Evolutionary conservation across 352 stramenopile genomes (phyloP).

Genomic region (Globisporangium nagaii): DNA sequence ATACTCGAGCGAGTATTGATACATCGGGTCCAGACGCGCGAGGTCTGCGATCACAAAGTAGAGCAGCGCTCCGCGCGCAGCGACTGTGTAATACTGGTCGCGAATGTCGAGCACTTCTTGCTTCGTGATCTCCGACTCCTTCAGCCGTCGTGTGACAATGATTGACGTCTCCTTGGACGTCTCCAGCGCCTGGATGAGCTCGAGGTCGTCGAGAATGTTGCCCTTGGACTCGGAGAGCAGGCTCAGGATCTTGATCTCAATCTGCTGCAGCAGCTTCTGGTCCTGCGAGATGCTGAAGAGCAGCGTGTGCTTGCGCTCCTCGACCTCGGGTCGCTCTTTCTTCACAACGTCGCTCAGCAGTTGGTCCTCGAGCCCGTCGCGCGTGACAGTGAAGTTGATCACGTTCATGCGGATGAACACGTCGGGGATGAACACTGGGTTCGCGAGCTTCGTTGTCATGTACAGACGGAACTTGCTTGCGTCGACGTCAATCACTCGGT

Average conservation of each 20-base stretch:
- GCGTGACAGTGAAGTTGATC: conserved; percentile 93
- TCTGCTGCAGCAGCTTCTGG: conserved; percentile 85
- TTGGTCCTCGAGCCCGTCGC: conserved; percentile 87
- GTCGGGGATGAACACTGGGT: conserved; percentile 88
- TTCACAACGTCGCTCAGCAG: conserved; percentile 86
- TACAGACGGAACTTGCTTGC: conserved; percentile 81
- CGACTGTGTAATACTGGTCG: conserved; percentile 51
- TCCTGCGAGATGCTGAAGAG: conserved; percentile 87
- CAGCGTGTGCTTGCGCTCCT: conserved; percentile 79
- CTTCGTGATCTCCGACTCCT: conserved; percentile 59
- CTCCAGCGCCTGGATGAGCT: conserved; percentile 62
- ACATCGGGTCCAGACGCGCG: conserved; percentile 60
- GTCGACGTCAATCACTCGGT: conserved; percentile 71
- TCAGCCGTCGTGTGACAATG: conserved; percentile 43
- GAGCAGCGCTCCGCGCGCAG: conserved; percentile 52
- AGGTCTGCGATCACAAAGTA: conserved; percentile 72
- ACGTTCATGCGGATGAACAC: conserved; percentile 91
- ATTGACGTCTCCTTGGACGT: conserved; percentile 63
- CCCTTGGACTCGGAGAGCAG: conserved; percentile 82
- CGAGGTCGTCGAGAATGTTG: conserved; percentile 90
- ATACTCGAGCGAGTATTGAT: conserved; percentile 77
- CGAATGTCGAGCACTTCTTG: conserved; percentile 54
- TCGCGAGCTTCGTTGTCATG: conserved; percentile 89
- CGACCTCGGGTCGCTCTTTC: conserved; percentile 82
- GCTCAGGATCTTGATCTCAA: conserved; percentile 89